Base-by-base conservation (phyloP, 1,284 basidiomycete species). In the Rugosomyces carneus region DNA sequence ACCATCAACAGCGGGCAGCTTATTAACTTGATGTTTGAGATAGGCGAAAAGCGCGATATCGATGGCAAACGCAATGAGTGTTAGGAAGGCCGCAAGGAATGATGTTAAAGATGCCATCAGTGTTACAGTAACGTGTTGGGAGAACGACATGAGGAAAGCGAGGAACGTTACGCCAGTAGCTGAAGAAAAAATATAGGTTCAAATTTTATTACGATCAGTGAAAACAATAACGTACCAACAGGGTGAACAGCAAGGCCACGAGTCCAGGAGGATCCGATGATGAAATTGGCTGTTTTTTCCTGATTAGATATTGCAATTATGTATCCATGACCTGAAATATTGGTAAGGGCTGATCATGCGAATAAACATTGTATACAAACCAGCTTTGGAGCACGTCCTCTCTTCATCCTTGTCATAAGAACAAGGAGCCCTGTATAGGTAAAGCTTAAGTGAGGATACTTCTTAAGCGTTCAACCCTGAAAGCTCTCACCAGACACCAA, bases 1-100 rank as follows among this genome's bases (percentile, higher is more conserved):
- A 2, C 67, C 65, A 20, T 51, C 54, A 16, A 75, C 65, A 42
- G 68, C 68, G 21, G 61, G 52, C 15, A 86, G 66, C 42, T 74
- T 70, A 39, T 63, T 60, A 50, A 81, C 69, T 53, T 80, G 64
- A 49, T 80, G 69, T 57, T 75, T 78, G 43, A 82, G 71, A 48
- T 71, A 78, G 1, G 69, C 78, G 55, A 70, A 82, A 13, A 89
- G 72, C n/a, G 82, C 81, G 53, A 89, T 81, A 60, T 89, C 84
- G 57, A 83, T 76, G 29, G 73, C 72, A 59, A 88, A 86, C 1
- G 84, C 80, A 51, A 88, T 75, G 45, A 88, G 66, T 5, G 83
- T 76, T 42, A 88, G 54, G 24, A 74, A 51, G 0, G 81, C 78
- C 5, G 81, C 82, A 44, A 88, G 67, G 73, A 85, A 84, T 11